These are phyloP conservation scores for Skeletonema marinoi DNA, from an alignment of 108 stramenopile genomes.

Conservation along the genomic window DNA sequence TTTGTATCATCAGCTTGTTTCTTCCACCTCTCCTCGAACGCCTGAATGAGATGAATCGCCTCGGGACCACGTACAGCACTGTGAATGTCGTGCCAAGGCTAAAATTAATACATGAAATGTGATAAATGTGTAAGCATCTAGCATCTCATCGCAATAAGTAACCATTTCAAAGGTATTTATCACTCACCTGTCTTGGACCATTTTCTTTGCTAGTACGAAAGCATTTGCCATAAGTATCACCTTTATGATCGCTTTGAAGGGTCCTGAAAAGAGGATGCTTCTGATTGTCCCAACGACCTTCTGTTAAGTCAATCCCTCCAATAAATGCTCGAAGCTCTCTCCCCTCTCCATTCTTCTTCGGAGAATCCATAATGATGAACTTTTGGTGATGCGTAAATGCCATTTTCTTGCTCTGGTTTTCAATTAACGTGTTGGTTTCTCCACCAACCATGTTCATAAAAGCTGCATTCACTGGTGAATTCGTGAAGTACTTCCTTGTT, in stretches of 20 bases:
- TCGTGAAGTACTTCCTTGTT: slow-evolving; percentile 30
- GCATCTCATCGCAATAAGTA: background rate
- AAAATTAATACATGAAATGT: background rate
- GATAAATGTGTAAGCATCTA: background rate
- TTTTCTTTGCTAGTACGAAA: slow-evolving; percentile 23
- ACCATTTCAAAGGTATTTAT: background rate
- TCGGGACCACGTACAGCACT: slow-evolving; percentile 51
- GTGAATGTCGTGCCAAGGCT: slow-evolving; percentile 67
- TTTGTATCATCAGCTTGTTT: slow-evolving; percentile 41
- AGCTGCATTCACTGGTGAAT: slow-evolving; percentile 34
- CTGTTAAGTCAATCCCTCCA: slow-evolving; percentile 71
- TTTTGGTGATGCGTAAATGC: slow-evolving; percentile 58
- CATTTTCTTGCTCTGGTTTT: slow-evolving; percentile 37
- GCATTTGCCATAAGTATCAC: slow-evolving; percentile 45
- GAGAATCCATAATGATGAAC: slow-evolving; percentile 47
- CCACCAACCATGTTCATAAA: slow-evolving; percentile 46
- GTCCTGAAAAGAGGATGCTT: slow-evolving; percentile 54
- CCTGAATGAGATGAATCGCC: slow-evolving; percentile 44
- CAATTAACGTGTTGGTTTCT: slow-evolving; percentile 25
- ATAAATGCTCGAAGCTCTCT: slow-evolving; percentile 55
- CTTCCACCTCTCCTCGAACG: slow-evolving; percentile 59
- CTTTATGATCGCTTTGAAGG: slow-evolving; percentile 43
- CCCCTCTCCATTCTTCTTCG: slow-evolving; percentile 26
- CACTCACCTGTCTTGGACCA: slow-evolving; percentile 37
- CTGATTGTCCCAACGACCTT: slow-evolving; percentile 65